Evolutionary conservation across 2,329 filamentous ascomycete genomes (phyloP).

Genomic region (Acrodontium crateriforme): DNA sequence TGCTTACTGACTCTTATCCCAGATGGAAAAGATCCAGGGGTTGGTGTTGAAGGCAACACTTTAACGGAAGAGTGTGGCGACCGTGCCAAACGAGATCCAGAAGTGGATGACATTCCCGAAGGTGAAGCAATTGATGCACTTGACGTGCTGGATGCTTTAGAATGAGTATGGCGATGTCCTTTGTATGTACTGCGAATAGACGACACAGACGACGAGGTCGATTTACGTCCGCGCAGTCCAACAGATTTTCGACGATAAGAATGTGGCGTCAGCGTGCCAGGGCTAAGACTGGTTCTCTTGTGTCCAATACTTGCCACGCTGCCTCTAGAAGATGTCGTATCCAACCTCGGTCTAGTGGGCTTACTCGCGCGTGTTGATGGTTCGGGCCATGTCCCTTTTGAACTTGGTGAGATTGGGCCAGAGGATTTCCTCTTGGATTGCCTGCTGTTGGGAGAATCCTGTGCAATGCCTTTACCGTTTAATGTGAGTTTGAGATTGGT

Average conservation of each 20-base stretch:
- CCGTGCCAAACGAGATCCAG: constrained; percentile 47
- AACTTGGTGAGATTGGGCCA: constrained; percentile 3
- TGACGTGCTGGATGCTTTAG: constrained; percentile 80
- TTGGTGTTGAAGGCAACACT: constrained; percentile 84
- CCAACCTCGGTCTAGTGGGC: constrained; percentile 28
- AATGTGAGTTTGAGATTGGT: constrained; percentile 7
- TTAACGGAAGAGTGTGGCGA: constrained; percentile 87
- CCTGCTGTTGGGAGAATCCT: too few relatives aligned
- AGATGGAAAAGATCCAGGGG: constrained; percentile 58
- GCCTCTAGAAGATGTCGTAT: constrained; percentile 26
- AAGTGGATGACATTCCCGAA: constrained; percentile 32
- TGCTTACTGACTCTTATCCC: constrained; percentile 55
- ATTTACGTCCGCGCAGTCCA: constrained; percentile 81
- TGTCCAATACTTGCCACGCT: constrained; percentile 20
- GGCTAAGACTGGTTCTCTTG: constrained; percentile 44
- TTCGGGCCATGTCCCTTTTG: constrained; percentile 20
- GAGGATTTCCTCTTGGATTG: constrained; percentile 3
- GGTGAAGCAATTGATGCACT: constrained; percentile 51
- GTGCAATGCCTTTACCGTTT: too few relatives aligned
- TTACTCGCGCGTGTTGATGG: constrained; percentile 25
- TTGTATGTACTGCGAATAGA: constrained; percentile 86
- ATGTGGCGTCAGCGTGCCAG: constrained; percentile 75
- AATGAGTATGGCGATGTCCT: constrained; percentile 65
- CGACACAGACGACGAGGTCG: constrained; percentile 87
- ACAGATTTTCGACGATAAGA: constrained; percentile 69